Conservation (phyloP, 441 rosid genomes). For the Dalechampia spathulata region DNA sequence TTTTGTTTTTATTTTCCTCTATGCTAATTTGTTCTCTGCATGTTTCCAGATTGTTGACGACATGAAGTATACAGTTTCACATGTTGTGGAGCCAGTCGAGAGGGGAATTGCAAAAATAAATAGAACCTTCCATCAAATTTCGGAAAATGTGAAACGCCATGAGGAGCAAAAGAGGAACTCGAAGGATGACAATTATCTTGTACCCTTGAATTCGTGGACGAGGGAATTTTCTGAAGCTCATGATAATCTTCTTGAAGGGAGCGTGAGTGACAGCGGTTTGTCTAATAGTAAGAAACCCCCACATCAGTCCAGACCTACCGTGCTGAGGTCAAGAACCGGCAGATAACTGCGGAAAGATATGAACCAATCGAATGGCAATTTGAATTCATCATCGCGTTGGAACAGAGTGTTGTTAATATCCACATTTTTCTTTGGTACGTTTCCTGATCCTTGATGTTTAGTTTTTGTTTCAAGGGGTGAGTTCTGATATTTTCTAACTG, state of each 20-base stretch:
- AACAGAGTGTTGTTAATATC: background rate
- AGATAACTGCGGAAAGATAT: background rate
- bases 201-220: conserved; percentile 70
- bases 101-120: conserved; percentile 89
- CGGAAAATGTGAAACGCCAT: conserved; percentile 74
- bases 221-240: conserved; percentile 73
- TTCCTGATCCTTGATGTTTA: background rate
- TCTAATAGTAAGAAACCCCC: conserved; percentile 41
- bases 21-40: background rate
- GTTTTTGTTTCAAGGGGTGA: background rate
- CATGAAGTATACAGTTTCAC: conserved; percentile 96
- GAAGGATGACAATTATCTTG: conserved; percentile 74
- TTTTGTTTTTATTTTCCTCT: background rate
- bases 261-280: conserved; percentile 86
- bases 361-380: conserved; percentile 2
- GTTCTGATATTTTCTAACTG: background rate
- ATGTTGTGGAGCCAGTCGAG: conserved; percentile 93
- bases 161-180: conserved; percentile 60
- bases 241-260: conserved; percentile 58
- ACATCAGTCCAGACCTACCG: conserved; percentile 14
- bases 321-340: background rate
- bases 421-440: background rate
- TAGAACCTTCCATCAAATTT: conserved; percentile 69
- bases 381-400: background rate
- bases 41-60: conserved; percentile 76